Base-by-base conservation (phyloP, 164 flowering plant genomes). In the Magnolia officinalis region DNA sequence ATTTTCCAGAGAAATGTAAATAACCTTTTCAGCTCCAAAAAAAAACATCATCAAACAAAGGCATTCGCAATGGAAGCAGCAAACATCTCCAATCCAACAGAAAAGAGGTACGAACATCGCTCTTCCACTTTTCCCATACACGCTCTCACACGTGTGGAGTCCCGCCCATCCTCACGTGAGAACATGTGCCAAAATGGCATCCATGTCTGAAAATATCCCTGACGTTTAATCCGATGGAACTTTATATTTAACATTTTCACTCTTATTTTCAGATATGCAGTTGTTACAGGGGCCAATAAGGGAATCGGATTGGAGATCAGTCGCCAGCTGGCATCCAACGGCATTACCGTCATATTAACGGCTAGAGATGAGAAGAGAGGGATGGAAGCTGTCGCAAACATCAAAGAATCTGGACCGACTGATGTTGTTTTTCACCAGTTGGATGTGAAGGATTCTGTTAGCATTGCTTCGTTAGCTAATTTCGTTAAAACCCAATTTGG, bases 221-320 rank as follows among this genome's bases (percentile, higher is more conserved):
- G 37, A 2, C 24, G 1, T 31, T 31, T 31, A 1, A 31, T 31
- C 37, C 37, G 37, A 3, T 31, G 37, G 37, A 31, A 3, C 37
- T 31, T 31, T 31, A 31, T 31, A 31, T 31, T 69, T 4, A 31
- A 31, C 37, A 31, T 31, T 31, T 31, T 31, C 37, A 31, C 37
- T 31, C 3, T 31, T 58, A 9, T 11, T 61, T n/a, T 18, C 76
- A 64, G 91, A 84, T 79, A 50, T 81, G 93, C 90, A 50, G 91
- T 90, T 71, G 91, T 90, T 59, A 88, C 93, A 0, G 93, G 93
- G 45, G 89, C 88, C 64, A 90, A 88, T 82, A 86, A 85, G 78
- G 93, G 93, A 45, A 88, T 90, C 16, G 94, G 94, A 7, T 68
- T 89, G 0, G 91, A 87, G 80, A 88, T 84, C 1, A 88, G 76